Evolutionary conservation across 75 land plant genomes (phyloP), one percentile per base, ranked within the genome.

Genomic region (Picea glauca): DNA sequence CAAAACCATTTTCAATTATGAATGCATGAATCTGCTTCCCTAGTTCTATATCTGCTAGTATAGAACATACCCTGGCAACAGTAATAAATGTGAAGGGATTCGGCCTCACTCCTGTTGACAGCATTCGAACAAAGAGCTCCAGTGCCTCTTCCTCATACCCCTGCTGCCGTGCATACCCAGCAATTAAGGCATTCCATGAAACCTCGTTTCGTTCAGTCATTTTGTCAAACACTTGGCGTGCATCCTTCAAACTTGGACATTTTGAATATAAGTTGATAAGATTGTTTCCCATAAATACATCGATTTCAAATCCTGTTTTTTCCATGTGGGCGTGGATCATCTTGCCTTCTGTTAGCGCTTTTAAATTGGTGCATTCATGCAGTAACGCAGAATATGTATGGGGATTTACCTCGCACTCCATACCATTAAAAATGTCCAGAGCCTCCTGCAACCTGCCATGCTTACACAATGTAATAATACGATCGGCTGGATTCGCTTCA

Each of bases 161-260:
- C 87, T 83, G 83, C 83, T 75, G 75, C 58, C 85, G 76, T 6
- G 83, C 87, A 87, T 83, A 83, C 21, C 91, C 93, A 3, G 93
- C 81, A 26, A 91, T 89, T 85, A 91, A 81, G 0, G 87, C 86
- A 80, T 91, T 91, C 91, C 87, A 87, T 58, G 91, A 83, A 13
- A 89, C 78, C 57, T 81, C 38, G 75, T 68, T 82, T 30, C 81
- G 56, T 14, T 20, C 79, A 12, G 80, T 78, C 86, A 89, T 89
- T 54, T 46, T 72, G 62, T 87, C 83, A 59, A 91, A 85, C 58
- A 87, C 21, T 78, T 79, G 83, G 54, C 77, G 58, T 33, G 93
- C 89, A 14, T 88, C 88, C 12, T 33, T 57, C 21, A 87, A 40
- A 60, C 58, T 26, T 15, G 90, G 87, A 80, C 80, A 72, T 77